Percentiles rank a stretch among this genome's conserved stretches.
Conservation (phyloP, 345 rosid species). For the Capsella bursapastoris region DNA sequence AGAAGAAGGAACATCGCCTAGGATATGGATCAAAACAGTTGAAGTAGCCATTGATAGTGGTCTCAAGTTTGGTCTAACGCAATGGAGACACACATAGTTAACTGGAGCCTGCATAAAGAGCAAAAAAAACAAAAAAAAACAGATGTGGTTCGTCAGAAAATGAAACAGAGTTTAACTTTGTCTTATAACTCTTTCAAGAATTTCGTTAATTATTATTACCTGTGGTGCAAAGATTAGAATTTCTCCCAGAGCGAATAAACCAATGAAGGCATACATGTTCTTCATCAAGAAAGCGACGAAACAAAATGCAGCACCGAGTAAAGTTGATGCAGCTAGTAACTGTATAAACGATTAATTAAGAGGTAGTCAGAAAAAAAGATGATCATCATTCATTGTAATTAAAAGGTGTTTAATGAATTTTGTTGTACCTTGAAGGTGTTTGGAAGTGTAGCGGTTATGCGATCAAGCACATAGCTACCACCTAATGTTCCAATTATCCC, state of each 20-base stretch:
- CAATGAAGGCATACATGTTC: constrained; percentile 77
- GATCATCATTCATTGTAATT: background rate
- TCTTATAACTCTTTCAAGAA: background rate
- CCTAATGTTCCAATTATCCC: constrained; percentile 89
- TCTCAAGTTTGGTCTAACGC: constrained; percentile 89
- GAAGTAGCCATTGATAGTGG: constrained; percentile 95
- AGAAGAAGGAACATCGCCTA: constrained; percentile 98
- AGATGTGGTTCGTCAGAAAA: background rate
- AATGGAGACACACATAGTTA: constrained; percentile 89
- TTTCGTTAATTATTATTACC: constrained; percentile 50
- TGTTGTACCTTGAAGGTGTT: constrained; percentile 88
- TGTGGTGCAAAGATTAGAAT: constrained; percentile 92
- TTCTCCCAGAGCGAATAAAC: constrained; percentile 80
- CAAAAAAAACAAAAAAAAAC: background rate
- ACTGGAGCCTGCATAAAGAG: constrained; percentile 72
- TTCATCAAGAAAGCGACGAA: constrained; percentile 78
- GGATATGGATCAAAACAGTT: constrained; percentile 86
- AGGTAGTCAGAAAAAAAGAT: constrained; percentile 4
- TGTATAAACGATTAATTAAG: constrained; percentile 44
- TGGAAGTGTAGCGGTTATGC: constrained; percentile 66
- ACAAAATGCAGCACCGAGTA: constrained; percentile 83
- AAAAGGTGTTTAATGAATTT: background rate
- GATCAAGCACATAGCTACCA: constrained; percentile 81
- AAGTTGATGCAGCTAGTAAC: constrained; percentile 81
- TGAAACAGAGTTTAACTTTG: constrained; percentile 14